phyloP scores from a whole-genome alignment of 139 green algal species.

The Chlorella vulgaris region DNA sequence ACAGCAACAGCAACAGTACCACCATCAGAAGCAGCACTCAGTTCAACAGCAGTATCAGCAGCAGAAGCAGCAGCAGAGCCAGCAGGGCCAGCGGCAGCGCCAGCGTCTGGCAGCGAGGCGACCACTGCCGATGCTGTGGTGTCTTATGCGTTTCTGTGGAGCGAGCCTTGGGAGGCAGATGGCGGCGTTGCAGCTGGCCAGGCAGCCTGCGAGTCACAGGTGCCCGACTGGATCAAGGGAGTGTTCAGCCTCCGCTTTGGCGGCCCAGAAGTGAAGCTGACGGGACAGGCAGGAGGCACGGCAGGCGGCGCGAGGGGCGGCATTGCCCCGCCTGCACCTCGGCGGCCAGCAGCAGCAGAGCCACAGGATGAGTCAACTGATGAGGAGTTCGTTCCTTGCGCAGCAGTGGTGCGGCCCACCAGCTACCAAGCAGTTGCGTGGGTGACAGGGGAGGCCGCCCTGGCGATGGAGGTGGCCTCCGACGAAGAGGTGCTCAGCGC shows the following conservation, averaged over 20 bases:
- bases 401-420: not conserved
- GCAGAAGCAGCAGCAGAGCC: not conserved
- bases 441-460: constrained; percentile 13
- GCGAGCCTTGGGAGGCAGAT: not conserved
- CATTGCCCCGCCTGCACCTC: not conserved
- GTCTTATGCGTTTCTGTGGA: constrained; percentile 40
- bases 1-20: too few species aligned
- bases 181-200: not conserved
- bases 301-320: too few species aligned
- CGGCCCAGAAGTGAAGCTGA: constrained; percentile 37
- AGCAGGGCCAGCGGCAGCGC: not conserved
- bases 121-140: not conserved
- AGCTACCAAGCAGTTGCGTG: constrained; percentile 13
- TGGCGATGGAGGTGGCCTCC: constrained; percentile 12
- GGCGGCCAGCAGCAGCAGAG: not conserved
- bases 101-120: not conserved
- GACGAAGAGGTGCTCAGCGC: constrained; percentile 21
- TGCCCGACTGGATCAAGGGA: constrained; percentile 7
- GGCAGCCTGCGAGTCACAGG: not conserved
- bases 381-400: not conserved
- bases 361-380: not conserved
- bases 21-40: too few species aligned
- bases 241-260: constrained; percentile 37
- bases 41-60: too few species aligned
- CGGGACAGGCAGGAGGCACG: too few species aligned